Percentiles rank a stretch among this genome's conserved stretches.
phyloP scores from a whole-genome alignment of 768 basidiomycete species.

The Candolleomyces eurysporus region DNA sequence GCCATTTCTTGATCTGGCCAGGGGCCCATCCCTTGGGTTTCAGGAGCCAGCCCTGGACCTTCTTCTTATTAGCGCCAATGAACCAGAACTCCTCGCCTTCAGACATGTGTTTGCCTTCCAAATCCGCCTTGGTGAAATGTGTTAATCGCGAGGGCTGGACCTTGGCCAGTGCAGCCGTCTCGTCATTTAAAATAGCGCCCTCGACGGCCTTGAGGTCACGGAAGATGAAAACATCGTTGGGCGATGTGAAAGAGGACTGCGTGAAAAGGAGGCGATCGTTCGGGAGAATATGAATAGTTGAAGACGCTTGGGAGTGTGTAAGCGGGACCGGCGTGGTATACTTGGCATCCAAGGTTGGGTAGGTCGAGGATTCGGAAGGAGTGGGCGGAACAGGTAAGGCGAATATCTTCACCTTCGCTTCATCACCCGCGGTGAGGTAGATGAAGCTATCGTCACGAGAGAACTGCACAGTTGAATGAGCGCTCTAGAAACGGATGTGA shows the following conservation, averaged over 20 bases:
- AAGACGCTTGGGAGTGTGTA: slow-evolving; percentile 55
- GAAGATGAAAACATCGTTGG: slow-evolving; percentile 77
- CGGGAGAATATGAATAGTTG: slow-evolving; percentile 60
- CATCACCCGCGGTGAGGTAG: slow-evolving; percentile 75
- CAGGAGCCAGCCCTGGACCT: slow-evolving; percentile 83
- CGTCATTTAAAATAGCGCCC: slow-evolving; percentile 33
- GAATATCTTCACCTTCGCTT: slow-evolving; percentile 75
- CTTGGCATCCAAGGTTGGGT: slow-evolving; percentile 45
- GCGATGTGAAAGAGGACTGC: slow-evolving; percentile 69
- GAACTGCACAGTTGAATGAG: slow-evolving; percentile 48
- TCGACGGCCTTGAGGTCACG: slow-evolving; percentile 45
- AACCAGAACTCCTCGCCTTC: slow-evolving; percentile 87
- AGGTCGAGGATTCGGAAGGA: slow-evolving; percentile 50
- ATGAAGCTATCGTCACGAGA: slow-evolving; percentile 65
- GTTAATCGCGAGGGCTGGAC: slow-evolving; percentile 59
- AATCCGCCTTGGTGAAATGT: slow-evolving; percentile 51
- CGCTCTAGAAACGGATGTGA: not conserved
- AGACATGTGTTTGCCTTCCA: slow-evolving; percentile 58
- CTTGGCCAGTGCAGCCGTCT: slow-evolving; percentile 24
- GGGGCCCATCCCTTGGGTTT: slow-evolving; percentile 77
- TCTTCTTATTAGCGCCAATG: slow-evolving; percentile 69
- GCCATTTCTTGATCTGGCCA: slow-evolving; percentile 72
- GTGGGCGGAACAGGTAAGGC: slow-evolving; percentile 64
- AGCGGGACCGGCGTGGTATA: slow-evolving; percentile 57
- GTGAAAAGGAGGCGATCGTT: slow-evolving; percentile 67